phyloP scores from a whole-genome alignment of 2,329 filamentous ascomycete species.

The Aspergillus sp. region DNA sequence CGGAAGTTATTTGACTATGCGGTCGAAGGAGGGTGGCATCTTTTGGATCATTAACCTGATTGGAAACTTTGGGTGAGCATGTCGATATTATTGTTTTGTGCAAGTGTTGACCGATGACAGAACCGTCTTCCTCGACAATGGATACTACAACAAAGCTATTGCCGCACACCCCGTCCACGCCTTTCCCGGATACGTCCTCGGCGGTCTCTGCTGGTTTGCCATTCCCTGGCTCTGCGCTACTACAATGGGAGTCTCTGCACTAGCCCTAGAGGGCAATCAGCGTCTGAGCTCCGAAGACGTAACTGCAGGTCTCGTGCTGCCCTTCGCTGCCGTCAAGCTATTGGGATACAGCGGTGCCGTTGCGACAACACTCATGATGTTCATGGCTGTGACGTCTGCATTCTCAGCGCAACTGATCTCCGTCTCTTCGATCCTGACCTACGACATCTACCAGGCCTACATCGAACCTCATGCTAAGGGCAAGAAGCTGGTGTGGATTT shows the following conservation, averaged over 20 bases:
- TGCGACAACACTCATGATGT: constrained; percentile 71
- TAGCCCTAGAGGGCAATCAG: constrained; percentile 70
- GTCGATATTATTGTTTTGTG: constrained; percentile 1
- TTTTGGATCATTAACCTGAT: constrained; percentile 91
- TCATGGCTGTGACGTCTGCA: constrained; percentile 84
- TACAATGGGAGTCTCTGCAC: constrained; percentile 75
- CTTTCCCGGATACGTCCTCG: constrained; percentile 80
- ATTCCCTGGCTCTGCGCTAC: constrained; percentile 87
- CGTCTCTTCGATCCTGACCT: constrained; percentile 80
- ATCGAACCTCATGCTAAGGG: constrained; percentile 72
- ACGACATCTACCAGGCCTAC: constrained; percentile 83
- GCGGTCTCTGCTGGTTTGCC: constrained; percentile 83
- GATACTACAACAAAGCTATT: constrained; percentile 92
- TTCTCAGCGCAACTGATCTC: constrained; percentile 79
- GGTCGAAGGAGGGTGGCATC: constrained; percentile 69
- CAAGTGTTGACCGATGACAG: constrained; percentile 15
- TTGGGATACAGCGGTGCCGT: constrained; percentile 75
- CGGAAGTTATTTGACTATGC: constrained; percentile 83
- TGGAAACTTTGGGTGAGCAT: constrained; percentile 56
- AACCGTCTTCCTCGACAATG: constrained; percentile 77
- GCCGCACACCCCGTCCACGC: constrained; percentile 79
- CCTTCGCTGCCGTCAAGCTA: constrained; percentile 75
- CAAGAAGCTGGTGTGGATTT: constrained; percentile 70
- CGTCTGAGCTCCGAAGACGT: constrained; percentile 70
- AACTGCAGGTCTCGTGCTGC: constrained; percentile 73